Conservation (phyloP, 2,329 filamentous ascomycete genomes). For the Hymenoscyphus fraxineus region DNA sequence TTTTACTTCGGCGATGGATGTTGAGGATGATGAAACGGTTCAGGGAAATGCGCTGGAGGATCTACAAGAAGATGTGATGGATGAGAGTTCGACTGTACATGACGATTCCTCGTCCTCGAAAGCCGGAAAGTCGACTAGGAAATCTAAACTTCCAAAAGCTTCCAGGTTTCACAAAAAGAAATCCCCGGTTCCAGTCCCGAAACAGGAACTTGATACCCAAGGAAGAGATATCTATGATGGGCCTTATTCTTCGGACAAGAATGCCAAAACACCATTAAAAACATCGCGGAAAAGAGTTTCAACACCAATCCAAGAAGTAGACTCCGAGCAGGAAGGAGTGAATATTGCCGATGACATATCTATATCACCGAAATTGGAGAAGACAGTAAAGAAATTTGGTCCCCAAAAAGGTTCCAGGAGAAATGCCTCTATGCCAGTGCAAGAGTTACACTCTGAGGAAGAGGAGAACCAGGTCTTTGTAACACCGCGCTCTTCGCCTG, state of each 20-base stretch:
- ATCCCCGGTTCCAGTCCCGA: background rate
- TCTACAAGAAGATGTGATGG: slow-evolving; percentile 10
- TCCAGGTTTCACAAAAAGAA: slow-evolving; percentile 5
- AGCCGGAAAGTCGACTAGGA: background rate
- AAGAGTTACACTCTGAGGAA: background rate
- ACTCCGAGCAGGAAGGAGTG: background rate
- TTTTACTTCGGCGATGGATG: slow-evolving; percentile 18
- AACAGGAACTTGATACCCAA: background rate
- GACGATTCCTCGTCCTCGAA: slow-evolving; percentile 1
- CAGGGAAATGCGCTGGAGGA: background rate
- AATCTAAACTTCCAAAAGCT: background rate
- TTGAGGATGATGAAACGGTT: background rate
- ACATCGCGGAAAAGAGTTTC: background rate
- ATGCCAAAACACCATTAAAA: background rate
- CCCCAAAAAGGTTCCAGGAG: background rate
- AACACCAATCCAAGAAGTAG: background rate
- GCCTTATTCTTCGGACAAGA: slow-evolving; percentile 6
- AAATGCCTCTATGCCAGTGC: background rate
- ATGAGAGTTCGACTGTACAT: slow-evolving; percentile 6
- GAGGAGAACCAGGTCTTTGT: background rate
- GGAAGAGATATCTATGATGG: slow-evolving; percentile 4
- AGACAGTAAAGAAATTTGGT: background rate
- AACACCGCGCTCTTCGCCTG: background rate
- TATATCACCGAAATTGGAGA: background rate
- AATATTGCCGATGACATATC: background rate